Conservation (phyloP, 441 rosid species). For the Viola pubescens region DNA sequence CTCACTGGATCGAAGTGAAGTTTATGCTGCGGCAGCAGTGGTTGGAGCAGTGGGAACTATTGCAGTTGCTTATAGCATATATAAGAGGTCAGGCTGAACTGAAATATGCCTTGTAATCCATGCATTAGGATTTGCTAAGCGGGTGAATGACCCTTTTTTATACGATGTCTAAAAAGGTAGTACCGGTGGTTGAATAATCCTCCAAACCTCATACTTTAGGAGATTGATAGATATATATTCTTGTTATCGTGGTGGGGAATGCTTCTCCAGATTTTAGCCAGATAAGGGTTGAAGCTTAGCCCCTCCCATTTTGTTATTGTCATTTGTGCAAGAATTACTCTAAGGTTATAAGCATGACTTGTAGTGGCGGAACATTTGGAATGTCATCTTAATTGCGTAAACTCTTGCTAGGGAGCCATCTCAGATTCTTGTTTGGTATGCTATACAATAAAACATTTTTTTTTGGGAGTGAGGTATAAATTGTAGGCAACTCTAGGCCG, state of each 20-base stretch:
- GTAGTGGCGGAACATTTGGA: too few species aligned
- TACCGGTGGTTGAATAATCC: constrained; percentile 23
- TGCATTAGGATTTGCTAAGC: constrained; percentile 11
- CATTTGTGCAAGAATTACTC: constrained; percentile 4
- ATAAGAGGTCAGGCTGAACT: constrained; percentile 47
- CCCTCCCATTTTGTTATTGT: not conserved
- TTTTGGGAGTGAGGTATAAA: too few species aligned
- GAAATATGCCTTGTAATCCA: constrained; percentile 20
- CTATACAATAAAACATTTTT: too few species aligned
- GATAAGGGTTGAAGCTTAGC: constrained; percentile 12
- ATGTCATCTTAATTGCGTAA: too few species aligned
- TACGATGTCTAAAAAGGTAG: constrained; percentile 11
- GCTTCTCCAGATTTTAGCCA: constrained; percentile 16
- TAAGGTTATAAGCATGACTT: not conserved
- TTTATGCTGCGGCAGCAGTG: constrained; percentile 45
- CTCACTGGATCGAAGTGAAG: constrained; percentile 43
- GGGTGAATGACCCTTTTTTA: constrained; percentile 16
- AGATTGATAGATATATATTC: constrained; percentile 17
- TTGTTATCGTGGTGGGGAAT: constrained; percentile 10
- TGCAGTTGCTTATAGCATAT: constrained; percentile 51
- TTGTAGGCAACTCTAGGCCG: too few species aligned
- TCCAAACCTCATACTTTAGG: constrained; percentile 11
- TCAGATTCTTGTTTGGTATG: too few species aligned
- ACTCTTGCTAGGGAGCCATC: too few species aligned
- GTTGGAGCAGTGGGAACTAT: constrained; percentile 54